Conservation (phyloP, 805 yeast genomes). For the Lipomyces kockii region DNA sequence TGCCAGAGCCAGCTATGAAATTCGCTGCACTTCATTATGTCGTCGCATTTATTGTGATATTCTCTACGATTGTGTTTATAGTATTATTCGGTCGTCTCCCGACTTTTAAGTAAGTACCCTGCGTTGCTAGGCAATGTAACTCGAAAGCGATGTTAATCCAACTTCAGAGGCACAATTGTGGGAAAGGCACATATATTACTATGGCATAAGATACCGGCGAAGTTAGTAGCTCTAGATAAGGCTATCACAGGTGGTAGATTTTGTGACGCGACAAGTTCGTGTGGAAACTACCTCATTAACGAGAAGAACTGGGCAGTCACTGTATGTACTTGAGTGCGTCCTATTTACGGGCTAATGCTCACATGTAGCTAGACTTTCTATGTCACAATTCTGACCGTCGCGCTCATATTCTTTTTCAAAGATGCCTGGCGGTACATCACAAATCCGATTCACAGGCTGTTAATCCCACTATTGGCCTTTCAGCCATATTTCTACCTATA, state of each 20-base stretch:
- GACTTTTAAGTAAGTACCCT: conserved; percentile 39
- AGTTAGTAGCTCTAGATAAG: conserved; percentile 28
- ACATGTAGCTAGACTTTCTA: conserved; percentile 26
- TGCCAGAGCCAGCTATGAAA: neutral
- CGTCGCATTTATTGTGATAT: conserved; percentile 35
- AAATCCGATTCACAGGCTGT: conserved; percentile 27
- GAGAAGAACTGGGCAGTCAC: conserved; percentile 39
- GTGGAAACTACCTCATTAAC: conserved; percentile 32
- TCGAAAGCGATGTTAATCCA: conserved; percentile 1
- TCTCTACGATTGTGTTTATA: conserved; percentile 43
- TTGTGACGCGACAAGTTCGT: neutral
- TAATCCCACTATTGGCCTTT: conserved; percentile 35
- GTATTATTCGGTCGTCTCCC: conserved; percentile 47
- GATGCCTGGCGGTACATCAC: conserved; percentile 28
- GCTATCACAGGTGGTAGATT: conserved; percentile 33
- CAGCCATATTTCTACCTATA: conserved; percentile 40
- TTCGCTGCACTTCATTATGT: conserved; percentile 33
- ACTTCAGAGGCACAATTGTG: conserved; percentile 37
- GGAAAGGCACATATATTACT: conserved; percentile 37
- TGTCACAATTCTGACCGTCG: conserved; percentile 21
- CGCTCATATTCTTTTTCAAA: conserved; percentile 33
- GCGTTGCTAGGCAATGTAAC: neutral
- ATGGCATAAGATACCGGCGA: conserved; percentile 33
- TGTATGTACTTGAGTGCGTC: conserved; percentile 11
- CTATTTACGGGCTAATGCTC: neutral